Conservation (phyloP, 768 basidiomycete species). For the Exidia glandulosa region DNA sequence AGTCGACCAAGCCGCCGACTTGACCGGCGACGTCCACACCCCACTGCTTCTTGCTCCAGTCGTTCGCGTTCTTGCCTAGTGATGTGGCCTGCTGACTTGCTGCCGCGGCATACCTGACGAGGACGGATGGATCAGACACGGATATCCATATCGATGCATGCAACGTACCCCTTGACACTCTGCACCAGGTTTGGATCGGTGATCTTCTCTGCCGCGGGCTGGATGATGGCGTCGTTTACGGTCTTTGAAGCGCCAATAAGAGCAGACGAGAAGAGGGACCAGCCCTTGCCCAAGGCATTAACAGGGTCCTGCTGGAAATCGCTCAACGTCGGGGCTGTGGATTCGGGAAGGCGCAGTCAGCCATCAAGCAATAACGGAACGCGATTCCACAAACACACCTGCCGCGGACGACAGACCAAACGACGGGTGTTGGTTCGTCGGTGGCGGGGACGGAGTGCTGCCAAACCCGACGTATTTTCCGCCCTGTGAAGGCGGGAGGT, state of each 20-base stretch:
- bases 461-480: slow-evolving; percentile 92
- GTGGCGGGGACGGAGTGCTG: slow-evolving; percentile 57
- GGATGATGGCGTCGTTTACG: slow-evolving; percentile 79
- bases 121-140: background rate
- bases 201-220: slow-evolving; percentile 76
- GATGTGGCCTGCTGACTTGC: slow-evolving; percentile 53
- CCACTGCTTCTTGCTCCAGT: slow-evolving; percentile 64
- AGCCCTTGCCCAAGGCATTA: slow-evolving; percentile 82
- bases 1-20: slow-evolving; percentile 57
- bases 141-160: background rate
- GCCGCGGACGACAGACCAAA: slow-evolving; percentile 66
- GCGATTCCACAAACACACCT: background rate
- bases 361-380: background rate
- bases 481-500: slow-evolving; percentile 88
- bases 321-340: slow-evolving; percentile 52
- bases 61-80: slow-evolving; percentile 55
- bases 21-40: slow-evolving; percentile 82
- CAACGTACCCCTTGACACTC: slow-evolving; percentile 61
- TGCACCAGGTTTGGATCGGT: slow-evolving; percentile 72
- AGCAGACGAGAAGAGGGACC: slow-evolving; percentile 88
- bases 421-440: slow-evolving; percentile 48
- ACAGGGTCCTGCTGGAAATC: slow-evolving; percentile 84
- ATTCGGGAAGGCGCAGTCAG: background rate
- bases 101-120: slow-evolving; percentile 25
- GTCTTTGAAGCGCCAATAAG: slow-evolving; percentile 68